A percentile compares a stretch with the other conserved stretches of the same genome.
phyloP scores from a whole-genome alignment of 352 stramenopile genomes.

The Chloridella minuta region DNA sequence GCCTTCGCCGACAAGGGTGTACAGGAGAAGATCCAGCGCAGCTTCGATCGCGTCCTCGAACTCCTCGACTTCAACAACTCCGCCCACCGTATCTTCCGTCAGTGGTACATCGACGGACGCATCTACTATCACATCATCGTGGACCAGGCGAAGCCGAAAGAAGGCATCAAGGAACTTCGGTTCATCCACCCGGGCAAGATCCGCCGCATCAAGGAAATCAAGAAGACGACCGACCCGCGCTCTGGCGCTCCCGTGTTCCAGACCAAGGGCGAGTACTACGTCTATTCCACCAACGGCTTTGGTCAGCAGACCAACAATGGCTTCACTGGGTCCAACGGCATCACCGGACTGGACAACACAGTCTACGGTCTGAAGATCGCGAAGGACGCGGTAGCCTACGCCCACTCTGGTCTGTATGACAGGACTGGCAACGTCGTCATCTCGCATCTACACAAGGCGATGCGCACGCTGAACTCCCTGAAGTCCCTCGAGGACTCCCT shows the following conservation, averaged over 20 bases:
- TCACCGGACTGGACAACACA: neutral
- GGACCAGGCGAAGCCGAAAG: neutral
- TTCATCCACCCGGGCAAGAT: neutral
- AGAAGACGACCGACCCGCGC: neutral
- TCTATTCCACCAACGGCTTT: too few relatives aligned
- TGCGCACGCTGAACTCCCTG: neutral
- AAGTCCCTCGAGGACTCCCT: neutral
- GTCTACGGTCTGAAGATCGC: neutral
- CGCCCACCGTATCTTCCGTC: neutral
- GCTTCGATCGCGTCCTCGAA: too few relatives aligned
- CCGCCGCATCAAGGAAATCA: neutral
- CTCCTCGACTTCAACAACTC: neutral
- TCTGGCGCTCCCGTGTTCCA: neutral
- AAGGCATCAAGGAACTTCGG: neutral
- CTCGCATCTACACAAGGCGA: neutral
- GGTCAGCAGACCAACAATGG: too few relatives aligned
- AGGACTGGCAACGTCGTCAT: neutral
- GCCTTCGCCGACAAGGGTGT: too few relatives aligned
- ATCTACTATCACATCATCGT: neutral
- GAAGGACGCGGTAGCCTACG: neutral
- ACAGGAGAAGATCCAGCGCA: too few relatives aligned
- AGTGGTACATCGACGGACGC: neutral
- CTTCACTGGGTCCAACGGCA: too few relatives aligned
- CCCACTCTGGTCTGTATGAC: neutral
- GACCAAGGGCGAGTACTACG: neutral